Conservation (phyloP, 106 monocot genomes). For the Hemerocallis citrina region DNA sequence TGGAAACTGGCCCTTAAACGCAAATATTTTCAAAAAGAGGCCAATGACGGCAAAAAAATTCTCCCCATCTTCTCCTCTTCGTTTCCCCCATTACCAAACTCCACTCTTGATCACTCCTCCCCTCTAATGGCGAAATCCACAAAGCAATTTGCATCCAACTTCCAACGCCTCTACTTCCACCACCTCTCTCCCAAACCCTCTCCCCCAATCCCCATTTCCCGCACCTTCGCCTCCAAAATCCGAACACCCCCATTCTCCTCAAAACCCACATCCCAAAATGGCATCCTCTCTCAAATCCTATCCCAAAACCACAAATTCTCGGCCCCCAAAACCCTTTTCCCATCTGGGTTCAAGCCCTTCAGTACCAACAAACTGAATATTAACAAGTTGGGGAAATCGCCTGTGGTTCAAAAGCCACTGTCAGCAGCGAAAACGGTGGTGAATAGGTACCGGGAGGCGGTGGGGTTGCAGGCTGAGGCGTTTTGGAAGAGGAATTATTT, state of each 20-base stretch:
- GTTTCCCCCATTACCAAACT: too few relatives aligned
- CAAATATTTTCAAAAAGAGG: too few relatives aligned
- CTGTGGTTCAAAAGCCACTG: constrained; percentile 30
- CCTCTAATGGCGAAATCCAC: constrained; percentile 28
- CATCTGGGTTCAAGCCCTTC: constrained; percentile 8
- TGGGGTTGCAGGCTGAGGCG: constrained; percentile 83
- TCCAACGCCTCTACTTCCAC: constrained; percentile 23
- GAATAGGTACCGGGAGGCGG: constrained; percentile 53
- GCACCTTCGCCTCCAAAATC: not conserved
- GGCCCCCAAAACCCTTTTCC: constrained; percentile 2
- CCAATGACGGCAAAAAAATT: too few relatives aligned
- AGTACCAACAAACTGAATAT: constrained; percentile 9
- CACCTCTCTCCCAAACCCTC: constrained; percentile 13
- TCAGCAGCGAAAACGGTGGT: constrained; percentile 18
- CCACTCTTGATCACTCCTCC: not conserved
- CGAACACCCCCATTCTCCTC: not conserved
- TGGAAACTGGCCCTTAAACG: too few relatives aligned
- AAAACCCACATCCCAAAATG: not conserved
- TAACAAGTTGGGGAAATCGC: constrained; percentile 15
- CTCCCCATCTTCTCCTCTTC: too few relatives aligned
- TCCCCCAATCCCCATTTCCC: not conserved
- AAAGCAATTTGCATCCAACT: constrained; percentile 11
- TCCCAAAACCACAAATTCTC: not conserved
- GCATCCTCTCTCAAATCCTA: constrained; percentile 16
- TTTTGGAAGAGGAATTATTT: constrained; percentile 94